Percentiles rank a stretch among this genome's conserved stretches.
These are phyloP conservation scores for Ajuga chamaepitys DNA, from an alignment of 257 asterid genomes.

Conservation along the genomic window DNA sequence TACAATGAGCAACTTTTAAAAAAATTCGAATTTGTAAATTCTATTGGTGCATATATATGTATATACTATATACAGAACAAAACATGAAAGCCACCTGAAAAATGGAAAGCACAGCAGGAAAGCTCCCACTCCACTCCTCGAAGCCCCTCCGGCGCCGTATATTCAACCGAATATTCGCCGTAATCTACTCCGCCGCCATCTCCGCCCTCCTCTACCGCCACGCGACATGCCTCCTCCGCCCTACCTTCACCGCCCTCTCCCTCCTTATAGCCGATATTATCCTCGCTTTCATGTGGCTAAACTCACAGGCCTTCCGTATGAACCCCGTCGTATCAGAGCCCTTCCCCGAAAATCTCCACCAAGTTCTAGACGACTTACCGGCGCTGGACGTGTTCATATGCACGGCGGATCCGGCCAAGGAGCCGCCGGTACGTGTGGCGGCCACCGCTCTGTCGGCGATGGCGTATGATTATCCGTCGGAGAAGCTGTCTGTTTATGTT, in stretches of 20 bases:
- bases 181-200: slow-evolving; percentile 42
- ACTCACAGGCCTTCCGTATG: slow-evolving; percentile 45
- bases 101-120: slow-evolving; percentile 21
- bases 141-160: slow-evolving; percentile 30
- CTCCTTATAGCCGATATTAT: slow-evolving; percentile 34
- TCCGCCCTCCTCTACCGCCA: slow-evolving; percentile 50
- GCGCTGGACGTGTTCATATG: slow-evolving; percentile 55
- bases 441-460: slow-evolving; percentile 58
- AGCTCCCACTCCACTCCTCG: slow-evolving; percentile 33
- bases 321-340: slow-evolving; percentile 27
- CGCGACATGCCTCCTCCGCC: slow-evolving; percentile 19
- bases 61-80: no score
- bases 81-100: no score
- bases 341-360: slow-evolving; percentile 31
- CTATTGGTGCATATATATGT: no score
- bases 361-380: slow-evolving; percentile 27
- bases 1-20: no score
- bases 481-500: slow-evolving; percentile 51
- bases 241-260: slow-evolving; percentile 18
- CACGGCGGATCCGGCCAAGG: slow-evolving; percentile 68
- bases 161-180: slow-evolving; percentile 50
- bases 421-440: slow-evolving; percentile 57
- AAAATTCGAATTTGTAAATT: no score
- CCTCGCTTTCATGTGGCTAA: slow-evolving; percentile 52
- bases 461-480: slow-evolving; percentile 68